Base-by-base conservation (phyloP, 192 early-diverging fungal genomes). In the Funneliformis mosseae region DNA sequence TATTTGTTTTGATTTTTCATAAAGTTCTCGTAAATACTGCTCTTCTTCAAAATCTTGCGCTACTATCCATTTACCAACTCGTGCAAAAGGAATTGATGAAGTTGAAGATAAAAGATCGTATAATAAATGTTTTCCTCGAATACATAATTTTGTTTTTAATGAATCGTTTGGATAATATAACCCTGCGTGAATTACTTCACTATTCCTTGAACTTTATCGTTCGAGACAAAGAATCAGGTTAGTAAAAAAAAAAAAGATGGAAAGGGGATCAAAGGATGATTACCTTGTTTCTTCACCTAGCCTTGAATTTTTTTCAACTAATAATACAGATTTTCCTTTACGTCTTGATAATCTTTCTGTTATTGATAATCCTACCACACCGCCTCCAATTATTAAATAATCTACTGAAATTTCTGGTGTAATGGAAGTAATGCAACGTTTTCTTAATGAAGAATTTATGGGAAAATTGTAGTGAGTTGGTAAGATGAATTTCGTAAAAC, bases 181-280 rank as follows among this genome's bases (percentile, higher is more conserved):
- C 0, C 96, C 96, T 8, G 93, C 94, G 66, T 97, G 96, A 79
- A 97, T 97, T 16, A 97, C 93, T 81, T 96, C 93, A 76, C 92
- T 94, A 87, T 96, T 97, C 16, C 96, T 83, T 38, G 95, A 93
- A 80, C 93, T 91, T 38, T 11, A 10, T 2, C 2, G 10, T 21
- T 25, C 28, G 23, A 77, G 0, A 21, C 41, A 45, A 11, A 45
- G 42, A 78, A 27, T 27, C 60, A 63, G 8, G 1, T 42, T 62
- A 39, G 21, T 28, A 77, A 61, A 25, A 77, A 41, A n/a, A 63
- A 77, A 25, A 42, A 28, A 7, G 8, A 27, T 9, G 48, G 3
- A 50, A 50, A 50, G 48, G 14, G 18, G 12, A 50, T 50, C 12
- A 50, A 18, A 18, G 18, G 16, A 16, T 50, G 16, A 50, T 50